Conservation (phyloP, 2,329 filamentous ascomycete genomes). For the Colletotrichum chrysophilum region DNA sequence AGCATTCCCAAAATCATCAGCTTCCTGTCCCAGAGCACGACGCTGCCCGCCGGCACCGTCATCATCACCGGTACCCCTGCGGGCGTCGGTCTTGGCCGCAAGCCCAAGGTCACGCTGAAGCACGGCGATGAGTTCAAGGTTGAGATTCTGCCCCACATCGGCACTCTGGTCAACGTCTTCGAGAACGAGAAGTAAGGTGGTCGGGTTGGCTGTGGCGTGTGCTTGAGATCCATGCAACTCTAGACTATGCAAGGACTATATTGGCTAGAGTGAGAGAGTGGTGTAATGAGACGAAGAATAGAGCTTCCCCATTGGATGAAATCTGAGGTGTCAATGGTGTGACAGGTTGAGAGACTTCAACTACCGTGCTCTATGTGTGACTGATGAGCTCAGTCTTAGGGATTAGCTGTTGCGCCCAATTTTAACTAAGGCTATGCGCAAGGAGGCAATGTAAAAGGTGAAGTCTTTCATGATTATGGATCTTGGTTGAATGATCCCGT, state of each 20-base stretch:
- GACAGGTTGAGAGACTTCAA: too few relatives aligned
- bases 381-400: too few relatives aligned
- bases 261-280: rapidly evolving
- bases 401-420: too few relatives aligned
- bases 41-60: constrained; percentile 42
- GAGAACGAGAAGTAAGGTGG: constrained; percentile 3
- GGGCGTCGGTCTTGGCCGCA: constrained; percentile 43
- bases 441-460: too few relatives aligned
- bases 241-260: neutral
- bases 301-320: neutral
- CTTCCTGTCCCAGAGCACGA: constrained; percentile 49
- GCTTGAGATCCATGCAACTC: neutral
- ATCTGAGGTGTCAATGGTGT: neutral
- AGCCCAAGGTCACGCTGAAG: constrained; percentile 40
- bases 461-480: neutral
- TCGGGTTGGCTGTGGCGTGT: neutral
- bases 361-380: too few relatives aligned
- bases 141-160: constrained; percentile 47
- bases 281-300: neutral
- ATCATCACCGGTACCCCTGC: constrained; percentile 50
- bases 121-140: constrained; percentile 48
- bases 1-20: constrained; percentile 48
- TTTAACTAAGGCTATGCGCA: too few relatives aligned
- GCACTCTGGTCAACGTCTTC: constrained; percentile 41
- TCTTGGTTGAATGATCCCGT: neutral